Evolutionary conservation across 306 rosid species (phyloP), one percentile per base, ranked within the genome.

Genomic region (Cucurbita ficifolia): DNA sequence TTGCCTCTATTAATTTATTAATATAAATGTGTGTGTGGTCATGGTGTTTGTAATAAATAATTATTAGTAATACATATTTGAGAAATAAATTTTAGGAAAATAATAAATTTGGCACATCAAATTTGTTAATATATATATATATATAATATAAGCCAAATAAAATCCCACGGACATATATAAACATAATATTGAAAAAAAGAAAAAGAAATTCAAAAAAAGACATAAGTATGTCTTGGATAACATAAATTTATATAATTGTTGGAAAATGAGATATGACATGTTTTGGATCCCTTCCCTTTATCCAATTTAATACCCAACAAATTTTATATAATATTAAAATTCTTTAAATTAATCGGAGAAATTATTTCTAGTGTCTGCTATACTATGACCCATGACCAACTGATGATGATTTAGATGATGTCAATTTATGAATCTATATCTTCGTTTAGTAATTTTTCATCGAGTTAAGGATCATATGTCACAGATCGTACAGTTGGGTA

Each of bases 221-320:
- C 58, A 49, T 24, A 49, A 70, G 74, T 29, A 70, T 70, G 74
- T 70, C 74, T 24, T 69, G 43, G 58, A 69, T 69, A 69, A 46
- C 3, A 45, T 29, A 46, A 24, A 45, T 67, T 22, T 48, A 48
- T 69, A 48, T 65, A 65, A 64, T 18, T 65, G 13, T 46, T 46
- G 6, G 7, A 69, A 48, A 69, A 48, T 56, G 57, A 69, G 56
- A 69, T 57, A 46, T 48, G 74, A 69, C 74, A 48, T 29, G 56
- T 69, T 69, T 43, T 46, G 53, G 57, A 69, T 18, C 36, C 19
- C 72, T 65, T 65, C 73, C 6, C 39, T 67, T 45, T 40, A 45
- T 45, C 11, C 38, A 19, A 67, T 67, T 67, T 67, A 48, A 69
- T 14, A 46, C 36, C 38, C 40, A 69, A 19, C 53, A 48, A 69